These are phyloP conservation scores for Chamaenerion angustifolium DNA, from an alignment of 345 rosid genomes.

Conservation along the genomic window DNA sequence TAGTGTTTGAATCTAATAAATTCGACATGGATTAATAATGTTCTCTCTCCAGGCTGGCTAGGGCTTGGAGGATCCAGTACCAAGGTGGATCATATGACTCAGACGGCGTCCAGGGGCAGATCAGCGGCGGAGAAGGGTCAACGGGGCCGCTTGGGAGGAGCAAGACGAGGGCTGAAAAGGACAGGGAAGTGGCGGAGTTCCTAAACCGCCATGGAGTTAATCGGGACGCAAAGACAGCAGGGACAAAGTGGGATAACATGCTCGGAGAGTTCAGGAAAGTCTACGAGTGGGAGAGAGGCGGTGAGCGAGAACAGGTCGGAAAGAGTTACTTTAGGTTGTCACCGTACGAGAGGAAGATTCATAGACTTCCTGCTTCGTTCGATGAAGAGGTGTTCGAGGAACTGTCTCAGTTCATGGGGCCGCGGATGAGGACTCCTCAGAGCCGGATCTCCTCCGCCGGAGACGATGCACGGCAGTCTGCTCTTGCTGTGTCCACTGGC, in stretches of 20 bases:
- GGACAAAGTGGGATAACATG: slow-evolving; percentile 99
- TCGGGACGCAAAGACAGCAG: slow-evolving; percentile 88
- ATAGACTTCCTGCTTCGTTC: slow-evolving; percentile 86
- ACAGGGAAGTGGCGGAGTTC: slow-evolving; percentile 85
- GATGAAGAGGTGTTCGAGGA: slow-evolving; percentile 95
- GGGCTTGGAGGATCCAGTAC: slow-evolving; percentile 88
- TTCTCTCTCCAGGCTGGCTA: slow-evolving; percentile 18
- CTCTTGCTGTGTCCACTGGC: slow-evolving; percentile 7
- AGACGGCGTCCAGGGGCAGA: slow-evolving; percentile 7
- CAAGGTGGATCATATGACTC: slow-evolving; percentile 32
- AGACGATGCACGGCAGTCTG: slow-evolving; percentile 16
- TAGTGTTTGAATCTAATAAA: too few relatives aligned
- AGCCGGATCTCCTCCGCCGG: slow-evolving; percentile 15
- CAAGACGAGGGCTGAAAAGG: slow-evolving; percentile 91
- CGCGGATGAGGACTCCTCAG: slow-evolving; percentile 53
- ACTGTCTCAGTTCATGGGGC: slow-evolving; percentile 82
- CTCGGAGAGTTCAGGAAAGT: slow-evolving; percentile 93
- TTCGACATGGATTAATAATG: background rate
- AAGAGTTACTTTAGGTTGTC: slow-evolving; percentile 95
- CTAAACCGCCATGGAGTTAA: slow-evolving; percentile 63
- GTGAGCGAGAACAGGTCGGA: slow-evolving; percentile 54
- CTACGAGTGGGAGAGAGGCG: slow-evolving; percentile 85
- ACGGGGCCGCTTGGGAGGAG: slow-evolving; percentile 32
- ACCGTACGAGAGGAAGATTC: slow-evolving; percentile 77
- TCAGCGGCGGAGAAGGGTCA: slow-evolving; percentile 17